A percentile compares a stretch with the other conserved stretches of the same genome.
Evolutionary conservation across 116 monocot species (phyloP).

Genomic region (Papilionanthe hybrid): DNA sequence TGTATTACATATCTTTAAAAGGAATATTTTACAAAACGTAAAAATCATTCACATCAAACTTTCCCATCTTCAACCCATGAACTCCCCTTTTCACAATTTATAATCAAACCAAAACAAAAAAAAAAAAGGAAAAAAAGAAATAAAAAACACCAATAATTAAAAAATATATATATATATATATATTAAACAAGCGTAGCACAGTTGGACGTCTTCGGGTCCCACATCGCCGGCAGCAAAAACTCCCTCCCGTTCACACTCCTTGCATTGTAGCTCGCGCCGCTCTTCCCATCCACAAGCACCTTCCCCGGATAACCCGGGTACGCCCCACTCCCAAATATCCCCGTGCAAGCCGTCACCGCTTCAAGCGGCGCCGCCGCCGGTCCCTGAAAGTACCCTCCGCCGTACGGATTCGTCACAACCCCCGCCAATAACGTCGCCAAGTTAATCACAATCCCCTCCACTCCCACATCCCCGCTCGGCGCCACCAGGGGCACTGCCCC

Average conservation of each 20-base stretch:
- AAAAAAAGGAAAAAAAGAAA: not conserved
- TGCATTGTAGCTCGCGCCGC: constrained; percentile 75
- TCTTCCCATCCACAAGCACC: constrained; percentile 42
- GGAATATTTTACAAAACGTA: no score
- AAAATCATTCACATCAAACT: no score
- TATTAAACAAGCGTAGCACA: constrained; percentile 58
- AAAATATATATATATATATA: no score
- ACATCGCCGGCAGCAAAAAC: constrained; percentile 75
- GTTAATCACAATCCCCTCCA: constrained; percentile 71
- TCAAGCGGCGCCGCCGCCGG: constrained; percentile 48
- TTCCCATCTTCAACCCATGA: no score
- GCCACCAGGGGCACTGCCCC: constrained; percentile 35
- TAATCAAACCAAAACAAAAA: not conserved
- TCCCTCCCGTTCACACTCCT: constrained; percentile 53
- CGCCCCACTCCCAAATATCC: constrained; percentile 58
- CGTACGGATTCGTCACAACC: constrained; percentile 61
- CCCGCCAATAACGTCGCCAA: constrained; percentile 60
- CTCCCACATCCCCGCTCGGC: constrained; percentile 66
- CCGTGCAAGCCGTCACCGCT: constrained; percentile 75
- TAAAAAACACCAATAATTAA: no score
- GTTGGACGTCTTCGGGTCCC: constrained; percentile 51
- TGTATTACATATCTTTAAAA: no score
- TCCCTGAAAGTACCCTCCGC: constrained; percentile 55
- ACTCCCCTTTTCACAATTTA: no score
- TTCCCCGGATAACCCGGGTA: constrained; percentile 76